Conservation (phyloP, 306 rosid genomes). For the Prunus padus region DNA sequence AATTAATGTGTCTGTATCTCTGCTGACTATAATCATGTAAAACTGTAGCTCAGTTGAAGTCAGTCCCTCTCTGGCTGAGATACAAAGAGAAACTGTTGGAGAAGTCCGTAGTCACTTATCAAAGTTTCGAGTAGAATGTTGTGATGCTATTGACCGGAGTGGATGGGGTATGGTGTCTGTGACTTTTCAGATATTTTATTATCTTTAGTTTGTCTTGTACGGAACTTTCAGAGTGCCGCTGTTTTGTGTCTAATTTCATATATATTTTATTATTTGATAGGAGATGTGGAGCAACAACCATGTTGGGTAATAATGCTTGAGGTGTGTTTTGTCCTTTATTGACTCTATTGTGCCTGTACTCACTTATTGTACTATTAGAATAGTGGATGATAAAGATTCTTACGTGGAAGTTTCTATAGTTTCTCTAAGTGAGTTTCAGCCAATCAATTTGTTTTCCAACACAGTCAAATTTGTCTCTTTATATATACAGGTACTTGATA, state of each 20-base stretch:
- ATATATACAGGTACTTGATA: conserved; percentile 80
- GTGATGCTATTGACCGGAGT: conserved; percentile 78
- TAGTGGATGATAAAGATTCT: neutral
- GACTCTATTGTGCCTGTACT: conserved; percentile 15
- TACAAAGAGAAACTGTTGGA: conserved; percentile 80
- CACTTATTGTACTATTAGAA: neutral
- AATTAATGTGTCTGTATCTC: conserved; percentile 1
- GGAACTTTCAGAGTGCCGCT: conserved; percentile 23
- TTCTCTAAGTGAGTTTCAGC: neutral
- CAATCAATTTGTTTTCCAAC: conserved; percentile 14
- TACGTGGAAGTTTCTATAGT: neutral
- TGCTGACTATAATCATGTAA: conserved; percentile 27
- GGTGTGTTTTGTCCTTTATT: conserved; percentile 49
- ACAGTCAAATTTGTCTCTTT: conserved; percentile 6
- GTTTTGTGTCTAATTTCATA: neutral
- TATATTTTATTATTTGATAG: conserved; percentile 39
- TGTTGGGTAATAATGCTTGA: conserved; percentile 99
- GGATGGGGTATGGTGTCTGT: conserved; percentile 55
- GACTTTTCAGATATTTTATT: conserved; percentile 1
- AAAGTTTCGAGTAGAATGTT: conserved; percentile 77
- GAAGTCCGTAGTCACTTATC: conserved; percentile 76
- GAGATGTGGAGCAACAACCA: conserved; percentile 72
- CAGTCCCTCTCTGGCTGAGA: conserved; percentile 85
- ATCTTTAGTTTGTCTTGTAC: neutral
- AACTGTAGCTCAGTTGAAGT: conserved; percentile 89